These are phyloP conservation scores for Lactifluus rugatus DNA, from an alignment of 768 basidiomycete species.

Conservation along the genomic window DNA sequence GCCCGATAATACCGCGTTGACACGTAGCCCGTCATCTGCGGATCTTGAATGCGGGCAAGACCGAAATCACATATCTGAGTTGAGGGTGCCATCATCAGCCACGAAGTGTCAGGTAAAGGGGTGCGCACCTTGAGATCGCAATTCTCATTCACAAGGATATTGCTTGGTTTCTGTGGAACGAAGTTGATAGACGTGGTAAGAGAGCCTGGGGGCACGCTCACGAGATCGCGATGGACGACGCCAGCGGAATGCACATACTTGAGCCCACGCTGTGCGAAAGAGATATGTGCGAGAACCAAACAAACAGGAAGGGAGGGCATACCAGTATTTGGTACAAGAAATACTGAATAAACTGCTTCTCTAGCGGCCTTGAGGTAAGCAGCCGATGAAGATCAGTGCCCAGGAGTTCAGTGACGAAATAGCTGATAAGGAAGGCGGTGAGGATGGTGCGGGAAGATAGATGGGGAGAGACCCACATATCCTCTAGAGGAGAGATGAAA, in stretches of 20 bases:
- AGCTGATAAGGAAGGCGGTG: constrained; percentile 39
- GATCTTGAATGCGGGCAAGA: constrained; percentile 95
- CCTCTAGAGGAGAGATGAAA: constrained; percentile 99
- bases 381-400: constrained; percentile 98
- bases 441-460: background rate
- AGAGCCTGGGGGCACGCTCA: constrained; percentile 29
- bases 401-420: constrained; percentile 97
- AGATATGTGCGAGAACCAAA: background rate
- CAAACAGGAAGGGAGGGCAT: constrained; percentile 23
- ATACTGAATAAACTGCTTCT: constrained; percentile 99
- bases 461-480: constrained; percentile 54
- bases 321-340: constrained; percentile 99
- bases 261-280: constrained; percentile 66
- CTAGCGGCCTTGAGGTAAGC: constrained; percentile 89
- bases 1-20: constrained; percentile 98
- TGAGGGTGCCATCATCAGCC: background rate
- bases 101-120: constrained; percentile 6
- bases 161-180: constrained; percentile 79
- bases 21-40: constrained; percentile 99
- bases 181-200: constrained; percentile 2
- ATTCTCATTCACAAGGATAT: constrained; percentile 99
- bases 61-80: constrained; percentile 96
- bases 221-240: constrained; percentile 95
- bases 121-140: constrained; percentile 85
- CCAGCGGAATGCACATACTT: constrained; percentile 99